phyloP scores from a whole-genome alignment of 768 basidiomycete genomes.

The Tulasnella sp. region DNA sequence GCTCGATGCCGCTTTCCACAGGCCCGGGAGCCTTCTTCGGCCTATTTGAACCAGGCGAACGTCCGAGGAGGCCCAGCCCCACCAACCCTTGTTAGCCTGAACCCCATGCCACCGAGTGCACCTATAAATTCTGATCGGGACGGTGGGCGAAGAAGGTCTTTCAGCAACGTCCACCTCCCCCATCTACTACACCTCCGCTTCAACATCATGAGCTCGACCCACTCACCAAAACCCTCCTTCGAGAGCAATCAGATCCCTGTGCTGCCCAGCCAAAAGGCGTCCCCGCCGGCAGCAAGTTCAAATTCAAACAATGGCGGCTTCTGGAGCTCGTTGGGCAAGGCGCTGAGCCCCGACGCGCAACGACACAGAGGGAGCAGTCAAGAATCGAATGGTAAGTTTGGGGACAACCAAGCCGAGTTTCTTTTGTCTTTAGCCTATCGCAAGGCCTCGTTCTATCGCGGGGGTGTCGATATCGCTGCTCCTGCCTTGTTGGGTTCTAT shows the following conservation, averaged over 20 bases:
- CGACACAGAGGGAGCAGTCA: slow-evolving; percentile 1
- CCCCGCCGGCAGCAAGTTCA: not conserved
- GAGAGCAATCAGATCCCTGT: not conserved
- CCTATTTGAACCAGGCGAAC: slow-evolving; percentile 4
- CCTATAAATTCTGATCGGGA: slow-evolving; percentile 7
- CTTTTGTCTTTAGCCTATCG: slow-evolving; percentile 12
- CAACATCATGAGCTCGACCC: not conserved
- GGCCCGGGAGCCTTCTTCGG: not conserved
- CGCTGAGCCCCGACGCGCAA: not conserved
- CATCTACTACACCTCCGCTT: not conserved
- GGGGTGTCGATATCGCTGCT: not conserved
- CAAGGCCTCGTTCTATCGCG: not conserved
- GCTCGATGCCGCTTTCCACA: not conserved
- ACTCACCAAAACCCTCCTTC: not conserved
- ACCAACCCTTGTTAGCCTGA: not conserved
- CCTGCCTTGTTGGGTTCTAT: not conserved
- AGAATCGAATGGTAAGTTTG: not conserved
- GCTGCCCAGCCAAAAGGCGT: not conserved
- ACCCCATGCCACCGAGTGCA: not conserved
- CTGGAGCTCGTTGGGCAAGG: slow-evolving; percentile 2
- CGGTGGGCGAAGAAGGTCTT: not conserved
- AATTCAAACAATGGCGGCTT: not conserved
- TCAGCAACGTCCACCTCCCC: slow-evolving; percentile 8
- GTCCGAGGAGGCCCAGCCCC: not conserved
- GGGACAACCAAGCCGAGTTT: not conserved